Conservation (phyloP, 2,329 filamentous ascomycete species). For the Fusarium dlaminii region DNA sequence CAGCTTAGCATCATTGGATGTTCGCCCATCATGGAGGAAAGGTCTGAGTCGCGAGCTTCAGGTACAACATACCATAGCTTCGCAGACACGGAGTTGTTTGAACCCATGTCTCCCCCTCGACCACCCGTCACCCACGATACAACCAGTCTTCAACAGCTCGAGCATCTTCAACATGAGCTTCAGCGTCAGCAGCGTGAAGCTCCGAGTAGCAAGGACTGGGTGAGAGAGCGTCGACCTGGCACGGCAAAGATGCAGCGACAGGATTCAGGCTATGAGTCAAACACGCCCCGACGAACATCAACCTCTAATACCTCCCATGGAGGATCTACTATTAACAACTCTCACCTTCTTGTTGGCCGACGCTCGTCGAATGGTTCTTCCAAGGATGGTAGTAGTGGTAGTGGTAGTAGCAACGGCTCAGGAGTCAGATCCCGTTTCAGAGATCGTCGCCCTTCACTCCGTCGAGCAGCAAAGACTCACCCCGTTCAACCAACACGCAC, state of each 20-base stretch:
- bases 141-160: conserved; percentile 32
- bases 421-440: conserved; percentile 45
- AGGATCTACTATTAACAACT: conserved; percentile 20
- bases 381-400: conserved; percentile 10
- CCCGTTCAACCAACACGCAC: conserved; percentile 37
- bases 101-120: conserved; percentile 49
- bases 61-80: conserved; percentile 66
- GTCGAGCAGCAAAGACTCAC: conserved; percentile 53
- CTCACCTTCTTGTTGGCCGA: conserved; percentile 44
- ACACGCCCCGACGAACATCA: conserved; percentile 52
- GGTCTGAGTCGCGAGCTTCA: conserved; percentile 56
- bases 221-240: conserved; percentile 44
- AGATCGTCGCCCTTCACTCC: conserved; percentile 55
- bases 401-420: conserved; percentile 16
- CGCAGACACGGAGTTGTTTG: conserved; percentile 59
- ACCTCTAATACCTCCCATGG: conserved; percentile 47
- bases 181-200: conserved; percentile 35
- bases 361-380: conserved; percentile 49
- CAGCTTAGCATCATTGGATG: conserved; percentile 29
- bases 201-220: conserved; percentile 11
- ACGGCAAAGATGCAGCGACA: conserved; percentile 60
- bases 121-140: conserved; percentile 38
- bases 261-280: conserved; percentile 68
- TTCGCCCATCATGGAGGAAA: conserved; percentile 44
- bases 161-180: conserved; percentile 35